phyloP scores from a whole-genome alignment of 768 basidiomycete genomes.

The Lactifluus echinatus region DNA sequence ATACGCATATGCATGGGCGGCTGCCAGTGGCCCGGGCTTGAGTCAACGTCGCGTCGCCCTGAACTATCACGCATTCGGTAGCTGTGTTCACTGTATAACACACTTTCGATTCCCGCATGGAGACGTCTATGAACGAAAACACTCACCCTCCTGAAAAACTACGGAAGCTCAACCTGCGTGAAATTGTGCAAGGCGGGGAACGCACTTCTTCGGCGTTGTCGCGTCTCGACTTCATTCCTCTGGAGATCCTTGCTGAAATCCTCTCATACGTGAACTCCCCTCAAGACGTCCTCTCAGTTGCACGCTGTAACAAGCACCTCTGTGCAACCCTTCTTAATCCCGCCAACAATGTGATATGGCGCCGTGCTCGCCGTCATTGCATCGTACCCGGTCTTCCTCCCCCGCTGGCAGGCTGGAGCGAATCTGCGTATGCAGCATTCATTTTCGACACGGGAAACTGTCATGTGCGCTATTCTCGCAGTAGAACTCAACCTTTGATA shows the following conservation, averaged over 20 bases:
- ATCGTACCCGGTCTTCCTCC: constrained; percentile 33
- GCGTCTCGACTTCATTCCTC: constrained; percentile 33
- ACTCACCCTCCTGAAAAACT: not conserved
- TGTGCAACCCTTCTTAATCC: constrained; percentile 41
- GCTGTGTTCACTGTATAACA: not conserved
- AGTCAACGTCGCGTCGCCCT: no score
- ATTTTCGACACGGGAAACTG: constrained; percentile 52
- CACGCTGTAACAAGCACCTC: constrained; percentile 49
- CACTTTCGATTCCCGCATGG: not conserved
- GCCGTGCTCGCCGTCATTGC: constrained; percentile 35
- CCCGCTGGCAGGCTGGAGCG: constrained; percentile 38
- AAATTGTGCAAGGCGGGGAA: not conserved
- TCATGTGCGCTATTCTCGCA: constrained; percentile 32
- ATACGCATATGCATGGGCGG: no score
- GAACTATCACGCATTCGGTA: no score
- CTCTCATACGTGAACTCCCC: constrained; percentile 45
- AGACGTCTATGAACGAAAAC: not conserved
- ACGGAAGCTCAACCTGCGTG: not conserved
- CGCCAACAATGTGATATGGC: constrained; percentile 51
- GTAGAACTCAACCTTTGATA: not conserved
- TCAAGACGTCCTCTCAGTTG: constrained; percentile 48
- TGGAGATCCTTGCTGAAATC: constrained; percentile 59
- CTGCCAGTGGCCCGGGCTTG: no score
- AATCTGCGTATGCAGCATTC: constrained; percentile 55
- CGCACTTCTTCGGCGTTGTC: not conserved